Percentiles rank a stretch among this genome's conserved stretches.
These are phyloP conservation scores for Populus deltoides DNA, from an alignment of 345 rosid species.

Conservation along the genomic window DNA sequence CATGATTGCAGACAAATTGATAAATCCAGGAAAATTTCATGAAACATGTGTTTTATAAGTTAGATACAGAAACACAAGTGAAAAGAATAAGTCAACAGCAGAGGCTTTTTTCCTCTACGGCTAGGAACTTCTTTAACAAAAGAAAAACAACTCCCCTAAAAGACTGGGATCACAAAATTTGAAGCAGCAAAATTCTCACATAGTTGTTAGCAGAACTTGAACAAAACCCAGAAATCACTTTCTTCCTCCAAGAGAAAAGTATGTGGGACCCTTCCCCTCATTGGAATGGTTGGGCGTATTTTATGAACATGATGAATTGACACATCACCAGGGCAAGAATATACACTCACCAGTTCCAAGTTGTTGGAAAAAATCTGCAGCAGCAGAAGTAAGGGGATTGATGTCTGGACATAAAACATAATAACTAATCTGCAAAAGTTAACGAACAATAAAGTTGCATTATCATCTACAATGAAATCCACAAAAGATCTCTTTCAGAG, in stretches of 20 bases:
- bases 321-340: background rate
- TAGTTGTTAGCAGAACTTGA: background rate
- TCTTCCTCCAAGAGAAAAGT: background rate
- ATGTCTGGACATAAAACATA: constrained; percentile 92
- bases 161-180: background rate
- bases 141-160: background rate
- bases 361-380: constrained; percentile 93
- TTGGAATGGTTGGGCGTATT: background rate
- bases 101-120: background rate
- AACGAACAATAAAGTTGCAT: constrained; percentile 20
- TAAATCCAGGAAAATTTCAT: background rate
- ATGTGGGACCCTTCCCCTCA: background rate
- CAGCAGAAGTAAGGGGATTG: constrained; percentile 87
- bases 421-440: constrained; percentile 65
- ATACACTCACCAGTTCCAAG: constrained; percentile 81
- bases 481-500: constrained; percentile 4
- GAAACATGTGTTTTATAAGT: background rate
- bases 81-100: background rate
- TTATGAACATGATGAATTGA: background rate
- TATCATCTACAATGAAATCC: background rate
- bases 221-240: background rate
- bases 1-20: background rate
- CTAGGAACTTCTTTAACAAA: background rate
- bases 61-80: background rate
- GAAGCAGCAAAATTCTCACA: background rate